Evolutionary conservation across 768 basidiomycete genomes (phyloP).

Genomic region (Naganishia kalamii): DNA sequence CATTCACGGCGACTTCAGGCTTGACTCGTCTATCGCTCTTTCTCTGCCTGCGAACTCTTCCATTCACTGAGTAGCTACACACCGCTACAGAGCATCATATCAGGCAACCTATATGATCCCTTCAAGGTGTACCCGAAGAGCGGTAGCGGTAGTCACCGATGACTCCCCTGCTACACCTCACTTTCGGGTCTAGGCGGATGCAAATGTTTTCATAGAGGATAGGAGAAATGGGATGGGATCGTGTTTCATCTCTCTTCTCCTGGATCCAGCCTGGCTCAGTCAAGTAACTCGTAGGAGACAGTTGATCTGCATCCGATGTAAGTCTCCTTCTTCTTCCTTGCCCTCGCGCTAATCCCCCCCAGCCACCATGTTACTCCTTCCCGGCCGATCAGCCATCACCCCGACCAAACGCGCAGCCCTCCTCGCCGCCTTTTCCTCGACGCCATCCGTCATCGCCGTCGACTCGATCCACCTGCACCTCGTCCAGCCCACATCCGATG

Average conservation of each 20-base stretch:
- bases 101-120: too few species aligned
- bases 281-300: too few species aligned
- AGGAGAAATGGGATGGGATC: not conserved
- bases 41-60: too few species aligned
- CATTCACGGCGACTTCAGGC: too few species aligned
- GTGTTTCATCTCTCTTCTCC: not conserved
- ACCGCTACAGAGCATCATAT: too few species aligned
- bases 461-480: constrained; percentile 84
- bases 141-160: too few species aligned
- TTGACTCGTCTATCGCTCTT: too few species aligned
- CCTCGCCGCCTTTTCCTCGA: constrained; percentile 53
- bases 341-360: not conserved
- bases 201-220: not conserved
- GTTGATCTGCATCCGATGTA: not conserved
- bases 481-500: constrained; percentile 57
- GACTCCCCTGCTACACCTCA: too few species aligned
- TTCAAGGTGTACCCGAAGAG: too few species aligned
- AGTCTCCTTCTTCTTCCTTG: not conserved
- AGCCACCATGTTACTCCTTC: constrained; percentile 64
- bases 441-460: constrained; percentile 54
- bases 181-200: not conserved
- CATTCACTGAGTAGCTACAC: too few species aligned
- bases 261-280: too few species aligned
- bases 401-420: constrained; percentile 63
- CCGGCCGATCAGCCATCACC: constrained; percentile 71